A percentile compares a stretch with the other conserved stretches of the same genome.
These are phyloP conservation scores for Trichophyton rubrum DNA, from an alignment of 2,329 filamentous ascomycete genomes.

Conservation along the genomic window DNA sequence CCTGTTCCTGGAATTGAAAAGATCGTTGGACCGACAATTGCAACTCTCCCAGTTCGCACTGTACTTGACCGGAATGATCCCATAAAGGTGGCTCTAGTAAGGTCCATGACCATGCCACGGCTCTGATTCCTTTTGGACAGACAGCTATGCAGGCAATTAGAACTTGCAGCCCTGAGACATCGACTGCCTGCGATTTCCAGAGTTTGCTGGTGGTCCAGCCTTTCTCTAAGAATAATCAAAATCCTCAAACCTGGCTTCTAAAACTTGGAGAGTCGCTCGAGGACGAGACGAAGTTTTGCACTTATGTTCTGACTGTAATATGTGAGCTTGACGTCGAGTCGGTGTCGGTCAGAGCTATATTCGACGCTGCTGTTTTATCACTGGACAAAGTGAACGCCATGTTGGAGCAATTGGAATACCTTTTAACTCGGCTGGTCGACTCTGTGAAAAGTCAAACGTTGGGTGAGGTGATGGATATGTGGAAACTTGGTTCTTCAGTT, in stretches of 20 bases:
- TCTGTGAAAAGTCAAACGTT: not conserved
- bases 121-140: constrained; percentile 41
- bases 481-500: not conserved
- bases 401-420: not conserved
- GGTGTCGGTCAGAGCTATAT: not conserved
- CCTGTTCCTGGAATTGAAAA: constrained; percentile 25
- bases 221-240: not conserved
- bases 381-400: not conserved
- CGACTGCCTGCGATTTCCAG: constrained; percentile 29
- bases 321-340: constrained; percentile 6
- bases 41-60: constrained; percentile 32
- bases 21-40: constrained; percentile 31
- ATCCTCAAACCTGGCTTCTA: not conserved
- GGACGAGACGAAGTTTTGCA: constrained; percentile 5
- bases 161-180: constrained; percentile 34
- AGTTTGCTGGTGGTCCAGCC: constrained; percentile 29
- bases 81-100: constrained; percentile 40
- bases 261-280: not conserved
- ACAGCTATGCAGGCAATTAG: constrained; percentile 39
- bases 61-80: constrained; percentile 21
- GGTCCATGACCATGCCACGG: not conserved
- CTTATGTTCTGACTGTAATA: constrained; percentile 6
- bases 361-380: not conserved
- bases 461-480: not conserved
- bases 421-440: not conserved